Conservation (phyloP, 2,329 filamentous ascomycete species). For the Colletotrichum sp. region DNA sequence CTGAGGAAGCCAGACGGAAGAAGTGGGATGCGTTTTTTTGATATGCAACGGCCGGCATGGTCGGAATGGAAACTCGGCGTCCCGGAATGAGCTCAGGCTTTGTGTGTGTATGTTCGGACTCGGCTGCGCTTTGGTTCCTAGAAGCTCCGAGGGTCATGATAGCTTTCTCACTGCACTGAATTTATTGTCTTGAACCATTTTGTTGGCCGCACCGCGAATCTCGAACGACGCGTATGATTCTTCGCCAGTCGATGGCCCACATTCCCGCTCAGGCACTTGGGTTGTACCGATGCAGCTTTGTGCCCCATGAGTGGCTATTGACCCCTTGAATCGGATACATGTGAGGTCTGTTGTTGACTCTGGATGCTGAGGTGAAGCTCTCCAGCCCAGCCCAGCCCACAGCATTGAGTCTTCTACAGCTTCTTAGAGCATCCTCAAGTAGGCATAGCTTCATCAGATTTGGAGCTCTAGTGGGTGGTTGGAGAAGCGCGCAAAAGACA, state of each 20-base stretch:
- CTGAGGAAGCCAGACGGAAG: neutral
- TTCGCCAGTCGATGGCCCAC: neutral
- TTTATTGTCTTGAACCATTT: constrained; percentile 8
- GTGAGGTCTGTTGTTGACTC: neutral
- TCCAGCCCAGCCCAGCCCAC: neutral
- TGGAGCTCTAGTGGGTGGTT: neutral
- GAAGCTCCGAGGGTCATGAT: constrained; percentile 18
- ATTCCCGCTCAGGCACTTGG: neutral
- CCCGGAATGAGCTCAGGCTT: constrained; percentile 21
- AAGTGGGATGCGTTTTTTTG: constrained; percentile 1
- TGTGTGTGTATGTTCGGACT: constrained; percentile 6
- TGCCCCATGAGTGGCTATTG: neutral
- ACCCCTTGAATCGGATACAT: neutral
- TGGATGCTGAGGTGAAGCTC: neutral
- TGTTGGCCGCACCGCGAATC: neutral
- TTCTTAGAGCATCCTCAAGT: neutral
- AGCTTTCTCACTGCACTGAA: constrained; percentile 15
- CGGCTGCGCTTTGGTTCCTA: constrained; percentile 19
- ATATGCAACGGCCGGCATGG: constrained; percentile 19
- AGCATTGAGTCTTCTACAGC: neutral
- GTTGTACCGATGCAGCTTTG: neutral
- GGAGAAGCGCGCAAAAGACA: neutral
- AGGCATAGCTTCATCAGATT: neutral
- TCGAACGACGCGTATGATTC: neutral
- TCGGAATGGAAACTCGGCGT: constrained; percentile 21